A percentile compares a stretch with the other conserved stretches of the same genome.
Evolutionary conservation across 306 rosid genomes (phyloP).

Genomic region (Hippophae rhamnoides): DNA sequence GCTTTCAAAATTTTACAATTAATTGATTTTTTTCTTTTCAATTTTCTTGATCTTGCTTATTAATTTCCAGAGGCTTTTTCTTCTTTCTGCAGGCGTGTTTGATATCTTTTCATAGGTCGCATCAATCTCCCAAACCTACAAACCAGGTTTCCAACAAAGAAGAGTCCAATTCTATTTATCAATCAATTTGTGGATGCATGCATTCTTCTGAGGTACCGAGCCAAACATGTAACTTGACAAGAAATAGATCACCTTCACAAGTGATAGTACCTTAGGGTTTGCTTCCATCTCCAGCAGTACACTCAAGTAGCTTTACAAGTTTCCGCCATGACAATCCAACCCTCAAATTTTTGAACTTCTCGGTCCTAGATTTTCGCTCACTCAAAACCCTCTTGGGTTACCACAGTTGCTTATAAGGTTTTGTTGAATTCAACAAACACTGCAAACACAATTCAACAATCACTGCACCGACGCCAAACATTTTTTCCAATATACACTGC

Average conservation of each 20-base stretch:
- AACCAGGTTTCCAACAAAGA: slow-evolving; percentile 3
- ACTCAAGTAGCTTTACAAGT: slow-evolving; percentile 4
- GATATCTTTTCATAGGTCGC: slow-evolving; percentile 1
- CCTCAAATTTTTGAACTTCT: slow-evolving; percentile 5
- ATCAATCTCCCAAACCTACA: background rate
- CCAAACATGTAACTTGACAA: background rate
- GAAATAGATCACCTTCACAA: background rate
- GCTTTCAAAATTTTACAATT: background rate
- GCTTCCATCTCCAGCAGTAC: background rate
- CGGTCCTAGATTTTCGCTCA: slow-evolving; percentile 3
- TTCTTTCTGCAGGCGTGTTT: slow-evolving; percentile 3
- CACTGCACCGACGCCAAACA: too few species aligned
- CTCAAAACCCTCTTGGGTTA: slow-evolving; percentile 3
- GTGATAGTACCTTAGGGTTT: slow-evolving; percentile 1
- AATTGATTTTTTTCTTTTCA: background rate
- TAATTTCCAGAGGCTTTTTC: background rate
- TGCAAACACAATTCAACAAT: too few species aligned
- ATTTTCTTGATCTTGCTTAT: background rate
- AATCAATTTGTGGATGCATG: background rate
- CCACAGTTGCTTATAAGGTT: background rate
- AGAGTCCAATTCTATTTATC: background rate
- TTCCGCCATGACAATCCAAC: slow-evolving; percentile 2
- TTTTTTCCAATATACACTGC: too few species aligned
- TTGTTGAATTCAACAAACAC: too few species aligned
- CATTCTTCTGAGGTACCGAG: background rate